A percentile compares a stretch with the other conserved stretches of the same genome.
phyloP scores from a whole-genome alignment of 1,284 basidiomycete species.

The Melampsora abietis-canadensis region DNA sequence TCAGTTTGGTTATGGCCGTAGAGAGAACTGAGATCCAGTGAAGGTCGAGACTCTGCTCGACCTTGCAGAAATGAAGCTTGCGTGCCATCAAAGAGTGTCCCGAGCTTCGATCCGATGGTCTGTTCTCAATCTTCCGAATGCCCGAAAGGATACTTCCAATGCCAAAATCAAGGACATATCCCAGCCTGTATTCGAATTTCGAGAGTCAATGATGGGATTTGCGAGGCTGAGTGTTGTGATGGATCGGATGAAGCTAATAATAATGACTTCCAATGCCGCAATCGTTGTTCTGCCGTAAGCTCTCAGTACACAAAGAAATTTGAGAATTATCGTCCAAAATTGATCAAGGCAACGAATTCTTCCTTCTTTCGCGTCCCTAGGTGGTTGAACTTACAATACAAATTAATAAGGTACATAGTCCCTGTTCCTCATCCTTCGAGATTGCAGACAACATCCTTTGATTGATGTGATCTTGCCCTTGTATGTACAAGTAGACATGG shows the following conservation, averaged over 20 bases:
- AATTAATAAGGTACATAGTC: conserved; percentile 70
- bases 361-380: conserved; percentile 5
- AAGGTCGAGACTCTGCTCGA: too few relatives aligned
- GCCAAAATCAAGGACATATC: conserved; percentile 81
- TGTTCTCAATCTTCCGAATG: conserved; percentile 29
- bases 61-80: neutral
- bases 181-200: conserved; percentile 73
- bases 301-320: conserved; percentile 65
- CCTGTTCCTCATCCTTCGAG: neutral
- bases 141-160: conserved; percentile 62
- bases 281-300: conserved; percentile 74
- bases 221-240: conserved; percentile 92
- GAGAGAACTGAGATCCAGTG: too few relatives aligned
- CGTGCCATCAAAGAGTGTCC: neutral
- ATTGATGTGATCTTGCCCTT: neutral
- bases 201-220: conserved; percentile 89
- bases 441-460: neutral
- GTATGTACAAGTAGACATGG: conserved; percentile 71
- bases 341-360: neutral
- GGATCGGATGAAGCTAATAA: conserved; percentile 87
- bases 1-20: too few relatives aligned
- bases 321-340: conserved; percentile 59
- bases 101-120: conserved; percentile 9
- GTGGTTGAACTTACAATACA: conserved; percentile 85
- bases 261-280: conserved; percentile 62